These are phyloP conservation scores for Yamadazyma jaroonii DNA, from an alignment of 1,139 yeast species.

Conservation along the genomic window DNA sequence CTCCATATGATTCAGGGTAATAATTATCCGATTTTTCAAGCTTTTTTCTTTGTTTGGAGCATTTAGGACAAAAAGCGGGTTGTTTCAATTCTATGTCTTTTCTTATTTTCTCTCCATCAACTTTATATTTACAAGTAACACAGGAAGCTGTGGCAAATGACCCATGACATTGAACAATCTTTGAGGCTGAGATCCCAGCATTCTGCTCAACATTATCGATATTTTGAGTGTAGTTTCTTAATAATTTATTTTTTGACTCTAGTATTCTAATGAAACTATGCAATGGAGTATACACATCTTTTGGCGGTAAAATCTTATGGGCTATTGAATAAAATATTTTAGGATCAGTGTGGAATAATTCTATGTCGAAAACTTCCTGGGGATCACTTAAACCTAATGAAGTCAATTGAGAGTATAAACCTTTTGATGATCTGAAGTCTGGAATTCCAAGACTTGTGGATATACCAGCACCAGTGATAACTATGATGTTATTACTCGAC, in stretches of 20 bases:
- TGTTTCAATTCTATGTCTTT: slow-evolving; percentile 57
- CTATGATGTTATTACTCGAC: slow-evolving; percentile 62
- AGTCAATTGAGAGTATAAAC: slow-evolving; percentile 73
- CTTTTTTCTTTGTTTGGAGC: slow-evolving; percentile 46
- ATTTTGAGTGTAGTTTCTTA: slow-evolving; percentile 91
- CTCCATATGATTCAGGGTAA: slow-evolving; percentile 60
- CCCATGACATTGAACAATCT: slow-evolving; percentile 92
- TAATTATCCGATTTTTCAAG: slow-evolving; percentile 25
- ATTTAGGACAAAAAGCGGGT: slow-evolving; percentile 72
- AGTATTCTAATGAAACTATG: slow-evolving; percentile 78
- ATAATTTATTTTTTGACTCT: slow-evolving; percentile 73
- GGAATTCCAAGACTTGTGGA: slow-evolving; percentile 93
- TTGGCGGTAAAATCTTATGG: slow-evolving; percentile 82
- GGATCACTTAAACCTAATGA: slow-evolving; percentile 82
- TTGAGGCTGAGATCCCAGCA: slow-evolving; percentile 72
- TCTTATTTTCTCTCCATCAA: slow-evolving; percentile 67
- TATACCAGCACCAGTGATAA: slow-evolving; percentile 94
- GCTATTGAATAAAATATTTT: slow-evolving; percentile 84
- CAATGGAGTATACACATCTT: slow-evolving; percentile 70
- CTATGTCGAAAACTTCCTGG: slow-evolving; percentile 87
- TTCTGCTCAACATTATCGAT: slow-evolving; percentile 87
- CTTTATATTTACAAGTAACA: slow-evolving; percentile 67
- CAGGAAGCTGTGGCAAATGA: slow-evolving; percentile 93
- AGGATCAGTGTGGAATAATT: slow-evolving; percentile 75
- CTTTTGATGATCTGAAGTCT: slow-evolving; percentile 88